Conservation (phyloP, 495 filamentous ascomycete species). For the Aspergillus hancockii region DNA sequence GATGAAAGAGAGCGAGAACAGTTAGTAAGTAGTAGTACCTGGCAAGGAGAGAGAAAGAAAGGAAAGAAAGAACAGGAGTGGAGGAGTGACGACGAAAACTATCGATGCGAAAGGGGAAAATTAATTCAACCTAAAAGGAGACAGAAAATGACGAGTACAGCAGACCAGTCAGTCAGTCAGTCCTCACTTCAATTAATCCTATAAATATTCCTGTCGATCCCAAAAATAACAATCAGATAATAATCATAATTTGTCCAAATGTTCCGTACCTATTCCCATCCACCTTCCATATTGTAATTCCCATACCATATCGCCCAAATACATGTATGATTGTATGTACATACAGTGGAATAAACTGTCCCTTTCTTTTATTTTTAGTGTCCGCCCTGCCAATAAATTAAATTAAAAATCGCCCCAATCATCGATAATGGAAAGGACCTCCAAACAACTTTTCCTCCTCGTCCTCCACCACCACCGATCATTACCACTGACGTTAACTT, state of each 20-base stretch:
- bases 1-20: background rate
- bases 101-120: conserved; percentile 18
- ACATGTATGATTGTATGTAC: background rate
- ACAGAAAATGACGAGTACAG: background rate
- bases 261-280: too few relatives aligned
- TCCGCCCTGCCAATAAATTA: conserved; percentile 7
- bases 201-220: conserved; percentile 3
- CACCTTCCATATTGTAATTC: background rate
- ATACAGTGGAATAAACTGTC: too few relatives aligned
- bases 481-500: background rate
- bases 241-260: too few relatives aligned
- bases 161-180: background rate
- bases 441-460: too few relatives aligned
- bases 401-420: background rate
- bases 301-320: conserved; percentile 1
- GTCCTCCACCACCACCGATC: too few relatives aligned
- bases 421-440: background rate
- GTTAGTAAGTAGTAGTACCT: background rate
- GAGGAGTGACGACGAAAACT: conserved; percentile 8
- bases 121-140: conserved; percentile 17
- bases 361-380: conserved; percentile 10
- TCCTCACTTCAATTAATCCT: too few relatives aligned
- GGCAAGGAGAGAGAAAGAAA: background rate
- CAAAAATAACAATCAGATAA: background rate
- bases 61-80: conserved; percentile 5